Evolutionary conservation across 306 rosid species (phyloP).

Genomic region (Pachyrhizus erosus): DNA sequence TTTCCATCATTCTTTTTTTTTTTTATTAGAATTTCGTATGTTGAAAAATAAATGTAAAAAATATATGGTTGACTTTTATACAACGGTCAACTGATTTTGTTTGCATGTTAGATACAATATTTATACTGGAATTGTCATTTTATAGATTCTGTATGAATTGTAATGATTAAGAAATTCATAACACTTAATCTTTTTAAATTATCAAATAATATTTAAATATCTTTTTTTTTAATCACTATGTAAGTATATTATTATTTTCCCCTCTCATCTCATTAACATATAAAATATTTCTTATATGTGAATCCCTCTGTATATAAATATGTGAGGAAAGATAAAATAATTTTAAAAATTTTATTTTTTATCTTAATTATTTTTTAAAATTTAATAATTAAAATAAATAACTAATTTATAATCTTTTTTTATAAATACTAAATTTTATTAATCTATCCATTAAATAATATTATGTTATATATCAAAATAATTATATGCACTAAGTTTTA

Average conservation of each 20-base stretch:
- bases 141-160: background rate
- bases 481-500: no score
- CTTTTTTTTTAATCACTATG: background rate
- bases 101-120: background rate
- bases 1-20: slow-evolving; percentile 17
- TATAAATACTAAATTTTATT: no score
- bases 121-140: background rate
- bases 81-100: background rate
- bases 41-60: background rate
- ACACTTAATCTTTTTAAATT: background rate
- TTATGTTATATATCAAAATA: no score
- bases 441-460: no score
- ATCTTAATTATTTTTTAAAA: no score
- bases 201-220: background rate
- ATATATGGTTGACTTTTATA: background rate
- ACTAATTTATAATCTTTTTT: no score
- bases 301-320: no score
- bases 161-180: background rate
- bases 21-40: background rate
- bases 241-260: background rate
- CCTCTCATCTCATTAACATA: background rate
- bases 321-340: no score
- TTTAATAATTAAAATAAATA: no score
- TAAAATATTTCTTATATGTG: background rate
- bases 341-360: no score